Conservation (phyloP, 805 yeast genomes). For the Myxozyma melibiosi region DNA sequence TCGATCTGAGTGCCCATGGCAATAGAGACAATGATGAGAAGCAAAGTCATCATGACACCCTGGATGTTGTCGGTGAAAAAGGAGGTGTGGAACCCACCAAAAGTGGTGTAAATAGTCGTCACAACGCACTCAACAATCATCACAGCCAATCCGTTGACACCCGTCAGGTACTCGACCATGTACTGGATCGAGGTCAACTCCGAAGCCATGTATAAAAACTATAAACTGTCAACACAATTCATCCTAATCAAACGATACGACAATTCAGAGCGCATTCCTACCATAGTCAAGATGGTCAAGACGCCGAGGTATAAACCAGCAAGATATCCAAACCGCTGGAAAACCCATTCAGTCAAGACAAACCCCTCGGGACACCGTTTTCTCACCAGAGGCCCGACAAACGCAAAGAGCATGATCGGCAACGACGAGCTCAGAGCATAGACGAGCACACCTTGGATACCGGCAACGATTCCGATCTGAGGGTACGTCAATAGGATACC, state of each 20-base stretch:
- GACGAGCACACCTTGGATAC: conserved; percentile 83
- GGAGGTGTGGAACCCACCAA: conserved; percentile 88
- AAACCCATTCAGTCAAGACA: conserved; percentile 93
- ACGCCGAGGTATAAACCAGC: conserved; percentile 75
- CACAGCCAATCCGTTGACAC: conserved; percentile 74
- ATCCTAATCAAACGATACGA: neutral
- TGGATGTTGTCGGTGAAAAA: conserved; percentile 86
- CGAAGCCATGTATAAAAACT: conserved; percentile 78
- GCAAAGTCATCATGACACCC: conserved; percentile 67
- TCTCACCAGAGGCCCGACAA: conserved; percentile 78
- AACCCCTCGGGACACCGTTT: conserved; percentile 84
- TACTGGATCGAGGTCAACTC: conserved; percentile 80
- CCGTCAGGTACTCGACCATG: conserved; percentile 77
- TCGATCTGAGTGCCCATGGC: conserved; percentile 76
- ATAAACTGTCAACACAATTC: neutral
- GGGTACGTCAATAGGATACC: conserved; percentile 86
- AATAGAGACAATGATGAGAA: conserved; percentile 69
- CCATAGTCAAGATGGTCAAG: conserved; percentile 79
- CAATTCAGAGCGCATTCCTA: neutral
- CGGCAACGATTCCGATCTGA: conserved; percentile 81
- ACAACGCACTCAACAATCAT: conserved; percentile 84
- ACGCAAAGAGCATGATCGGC: conserved; percentile 83
- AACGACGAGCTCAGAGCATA: conserved; percentile 78
- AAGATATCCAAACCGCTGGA: conserved; percentile 71
- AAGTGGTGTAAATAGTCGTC: conserved; percentile 80